phyloP scores from a whole-genome alignment of 345 rosid species.

The Bruguiera sexangula region DNA sequence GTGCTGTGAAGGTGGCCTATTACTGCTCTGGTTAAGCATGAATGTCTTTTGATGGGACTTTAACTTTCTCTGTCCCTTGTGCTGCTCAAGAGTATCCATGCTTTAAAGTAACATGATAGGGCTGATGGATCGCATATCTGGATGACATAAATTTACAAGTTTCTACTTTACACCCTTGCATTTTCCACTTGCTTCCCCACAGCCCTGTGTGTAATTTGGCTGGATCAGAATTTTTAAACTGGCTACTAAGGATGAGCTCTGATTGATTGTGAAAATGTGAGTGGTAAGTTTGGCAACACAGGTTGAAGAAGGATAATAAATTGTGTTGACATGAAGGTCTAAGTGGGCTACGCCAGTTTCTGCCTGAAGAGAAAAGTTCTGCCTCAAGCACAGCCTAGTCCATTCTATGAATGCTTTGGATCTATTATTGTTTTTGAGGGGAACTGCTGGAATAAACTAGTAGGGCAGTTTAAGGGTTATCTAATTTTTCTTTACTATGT shows the following conservation, averaged over 20 bases:
- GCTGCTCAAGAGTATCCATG: no score
- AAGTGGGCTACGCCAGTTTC: no score
- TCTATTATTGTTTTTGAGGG: no score
- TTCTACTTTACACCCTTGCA: neutral
- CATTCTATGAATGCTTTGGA: neutral
- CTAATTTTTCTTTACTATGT: no score
- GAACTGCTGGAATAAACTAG: no score
- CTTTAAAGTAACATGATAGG: no score
- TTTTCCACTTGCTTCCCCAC: neutral
- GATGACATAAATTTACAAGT: no score
- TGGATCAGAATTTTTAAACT: neutral
- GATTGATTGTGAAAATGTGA: no score
- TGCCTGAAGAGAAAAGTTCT: neutral
- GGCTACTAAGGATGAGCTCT: neutral
- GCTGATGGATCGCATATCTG: neutral
- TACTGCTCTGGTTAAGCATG: neutral
- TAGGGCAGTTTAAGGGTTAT: no score
- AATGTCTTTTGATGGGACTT: neutral
- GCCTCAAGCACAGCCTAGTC: neutral
- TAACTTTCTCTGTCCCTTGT: neutral
- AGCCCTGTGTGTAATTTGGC: neutral
- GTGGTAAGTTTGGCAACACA: no score
- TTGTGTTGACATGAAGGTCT: no score
- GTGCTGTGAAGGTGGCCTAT: neutral
- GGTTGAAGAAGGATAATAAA: neutral